phyloP scores from a whole-genome alignment of 2,329 filamentous ascomycete species.

The Colletotrichum sp. region DNA sequence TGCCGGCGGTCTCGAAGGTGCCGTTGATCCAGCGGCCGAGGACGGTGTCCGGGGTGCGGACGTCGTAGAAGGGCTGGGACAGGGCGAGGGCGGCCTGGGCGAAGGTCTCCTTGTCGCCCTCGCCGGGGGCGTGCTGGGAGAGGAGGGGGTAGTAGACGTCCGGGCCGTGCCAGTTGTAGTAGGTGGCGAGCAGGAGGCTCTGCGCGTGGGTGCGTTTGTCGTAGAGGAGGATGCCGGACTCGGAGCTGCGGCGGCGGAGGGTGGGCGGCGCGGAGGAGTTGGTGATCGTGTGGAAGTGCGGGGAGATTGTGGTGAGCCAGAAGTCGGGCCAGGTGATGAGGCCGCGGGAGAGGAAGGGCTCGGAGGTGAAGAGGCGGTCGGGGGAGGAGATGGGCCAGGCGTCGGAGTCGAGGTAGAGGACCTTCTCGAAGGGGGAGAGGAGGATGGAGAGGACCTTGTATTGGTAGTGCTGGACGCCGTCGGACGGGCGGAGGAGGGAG shows the following conservation, averaged over 20 bases:
- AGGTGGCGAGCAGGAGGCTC: conserved; percentile 53
- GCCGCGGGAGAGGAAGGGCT: conserved; percentile 56
- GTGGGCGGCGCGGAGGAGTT: conserved; percentile 35
- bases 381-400: conserved; percentile 50
- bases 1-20: conserved; percentile 27
- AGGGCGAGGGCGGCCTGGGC: conserved; percentile 47
- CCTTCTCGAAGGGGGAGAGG: conserved; percentile 63
- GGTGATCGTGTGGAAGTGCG: conserved; percentile 49
- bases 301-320: conserved; percentile 47
- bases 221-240: conserved; percentile 53
- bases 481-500: conserved; percentile 27
- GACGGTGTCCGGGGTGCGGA: conserved; percentile 34
- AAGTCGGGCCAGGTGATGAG: conserved; percentile 64
- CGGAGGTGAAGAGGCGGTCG: conserved; percentile 49
- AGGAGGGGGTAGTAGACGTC: conserved; percentile 54
- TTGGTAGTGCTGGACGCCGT: conserved; percentile 49
- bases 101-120: conserved; percentile 56
- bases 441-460: conserved; percentile 63
- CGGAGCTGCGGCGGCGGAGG: conserved; percentile 39
- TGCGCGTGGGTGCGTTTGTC: conserved; percentile 51
- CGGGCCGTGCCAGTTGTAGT: conserved; percentile 62
- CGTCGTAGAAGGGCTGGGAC: conserved; percentile 42
- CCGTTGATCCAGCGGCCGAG: conserved; percentile 36
- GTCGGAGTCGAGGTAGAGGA: conserved; percentile 64
- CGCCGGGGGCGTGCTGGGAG: conserved; percentile 45